phyloP scores from a whole-genome alignment of 352 stramenopile species.

The Phytophthora melonis region DNA sequence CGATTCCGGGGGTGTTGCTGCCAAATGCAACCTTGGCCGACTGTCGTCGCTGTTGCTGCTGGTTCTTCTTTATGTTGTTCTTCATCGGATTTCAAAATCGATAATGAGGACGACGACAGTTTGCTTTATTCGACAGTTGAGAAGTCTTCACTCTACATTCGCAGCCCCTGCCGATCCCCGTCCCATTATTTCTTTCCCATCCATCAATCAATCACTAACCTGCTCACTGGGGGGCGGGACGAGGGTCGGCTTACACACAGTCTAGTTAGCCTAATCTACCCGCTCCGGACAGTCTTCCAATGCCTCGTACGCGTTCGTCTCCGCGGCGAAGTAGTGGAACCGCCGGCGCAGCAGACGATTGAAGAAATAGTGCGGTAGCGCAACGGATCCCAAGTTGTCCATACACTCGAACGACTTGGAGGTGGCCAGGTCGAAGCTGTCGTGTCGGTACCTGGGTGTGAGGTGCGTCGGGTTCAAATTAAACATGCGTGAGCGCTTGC shows the following conservation, averaged over 20 bases:
- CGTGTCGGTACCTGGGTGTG: conserved; percentile 37
- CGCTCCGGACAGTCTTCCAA: conserved; percentile 39
- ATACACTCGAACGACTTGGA: conserved; percentile 58
- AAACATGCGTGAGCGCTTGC: conserved; percentile 48
- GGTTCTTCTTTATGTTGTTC: conserved; percentile 1
- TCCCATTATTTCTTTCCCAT: conserved; percentile 5
- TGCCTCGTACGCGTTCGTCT: conserved; percentile 51
- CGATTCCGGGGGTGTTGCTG: not conserved
- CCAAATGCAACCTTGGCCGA: not conserved
- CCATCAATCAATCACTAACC: not conserved
- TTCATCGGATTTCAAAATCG: conserved; percentile 3
- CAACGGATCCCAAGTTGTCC: conserved; percentile 46
- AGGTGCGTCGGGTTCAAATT: conserved; percentile 54
- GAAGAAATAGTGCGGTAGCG: conserved; percentile 52
- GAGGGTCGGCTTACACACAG: conserved; percentile 18
- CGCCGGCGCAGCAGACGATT: conserved; percentile 46
- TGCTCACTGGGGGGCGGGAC: conserved; percentile 8
- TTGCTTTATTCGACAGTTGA: conserved; percentile 19
- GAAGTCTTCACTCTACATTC: conserved; percentile 29
- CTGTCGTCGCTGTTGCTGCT: not conserved
- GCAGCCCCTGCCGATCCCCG: not conserved
- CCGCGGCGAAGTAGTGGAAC: conserved; percentile 56
- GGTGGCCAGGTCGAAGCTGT: conserved; percentile 34
- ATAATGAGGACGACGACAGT: conserved; percentile 16
- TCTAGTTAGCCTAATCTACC: conserved; percentile 26